phyloP scores from a whole-genome alignment of 192 early-diverging fungal species.

The Backusella tarrabulga region DNA sequence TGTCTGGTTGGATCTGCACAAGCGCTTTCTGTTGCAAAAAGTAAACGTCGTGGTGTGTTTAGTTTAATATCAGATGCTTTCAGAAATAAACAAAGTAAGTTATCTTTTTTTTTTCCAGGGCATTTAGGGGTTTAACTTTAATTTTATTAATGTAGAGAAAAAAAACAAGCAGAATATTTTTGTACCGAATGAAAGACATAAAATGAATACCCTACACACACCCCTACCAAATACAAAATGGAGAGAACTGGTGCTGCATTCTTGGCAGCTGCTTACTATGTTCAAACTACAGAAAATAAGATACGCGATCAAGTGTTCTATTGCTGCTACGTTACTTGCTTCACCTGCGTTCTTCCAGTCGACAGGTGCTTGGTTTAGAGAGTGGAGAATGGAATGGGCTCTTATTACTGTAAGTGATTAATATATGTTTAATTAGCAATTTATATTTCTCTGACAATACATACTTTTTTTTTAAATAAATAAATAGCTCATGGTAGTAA shows the following conservation, averaged over 20 bases:
- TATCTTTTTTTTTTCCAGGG: not conserved
- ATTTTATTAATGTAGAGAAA: not conserved
- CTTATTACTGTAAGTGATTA: constrained; percentile 57
- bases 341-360: constrained; percentile 61
- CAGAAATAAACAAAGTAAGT: not conserved
- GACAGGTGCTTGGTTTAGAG: constrained; percentile 49
- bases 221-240: constrained; percentile 49
- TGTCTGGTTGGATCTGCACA: constrained; percentile 40
- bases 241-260: constrained; percentile 42
- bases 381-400: constrained; percentile 76
- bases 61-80: not conserved
- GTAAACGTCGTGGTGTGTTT: not conserved
- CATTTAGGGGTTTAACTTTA: not conserved
- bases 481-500: constrained; percentile 62
- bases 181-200: constrained; percentile 34
- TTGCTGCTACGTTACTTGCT: constrained; percentile 59
- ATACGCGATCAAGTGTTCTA: constrained; percentile 73
- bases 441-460: not conserved
- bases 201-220: constrained; percentile 52
- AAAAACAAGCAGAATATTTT: constrained; percentile 8
- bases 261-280: constrained; percentile 62
- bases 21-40: not conserved
- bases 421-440: not conserved
- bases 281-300: constrained; percentile 64
- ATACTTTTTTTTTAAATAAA: not conserved